Base-by-base conservation (phyloP, 208 protist genomes). In the Herpetomonas tarakana region DNA sequence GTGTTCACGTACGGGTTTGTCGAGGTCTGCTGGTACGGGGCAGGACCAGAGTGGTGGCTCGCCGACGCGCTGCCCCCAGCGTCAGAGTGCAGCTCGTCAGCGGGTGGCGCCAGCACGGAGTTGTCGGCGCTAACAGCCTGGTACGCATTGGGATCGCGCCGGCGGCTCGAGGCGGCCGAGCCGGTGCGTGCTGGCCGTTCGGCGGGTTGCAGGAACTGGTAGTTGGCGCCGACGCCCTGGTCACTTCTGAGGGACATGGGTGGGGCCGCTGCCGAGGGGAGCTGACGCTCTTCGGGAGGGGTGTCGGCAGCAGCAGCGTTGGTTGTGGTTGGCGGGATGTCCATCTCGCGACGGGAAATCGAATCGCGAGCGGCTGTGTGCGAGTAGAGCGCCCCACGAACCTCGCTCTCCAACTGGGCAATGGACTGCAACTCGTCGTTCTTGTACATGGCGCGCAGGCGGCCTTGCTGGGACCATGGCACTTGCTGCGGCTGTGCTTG, bases 351-450 rank as follows among this genome's bases (percentile, higher is more conserved):
- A 6, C 26, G 57, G 12, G 26, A 35, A 35, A 21, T 45, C 35
- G 64, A 65, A 18, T 78, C 76, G 28, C 61, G 63, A n/a, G n/a
- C n/a, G 3, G 76, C 61, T 28, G 63, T 65, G 63, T 71, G 62
- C 16, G 52, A 39, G 58, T 71, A 58, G 3, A 88, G 62, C 0
- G 67, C 73, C 1, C 70, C 65, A 21, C 81, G 81, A 24, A 88
- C 81, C 65, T 88, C 72, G 38, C 62, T 81, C 65, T 88, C 76
- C 6, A 80, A 61, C n/a, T 68, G 65, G 2, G 72, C 81, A 31
- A 88, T 78, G 19, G 52, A 67, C 58, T 81, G 68, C 73, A 78
- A 71, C 69, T 88, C 81, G 16, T 65, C 60, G 18, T 65, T 59
- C 41, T 73, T 68, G 74, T 88, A 88, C 65, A 88, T 79, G 3